Evolutionary conservation across 495 filamentous ascomycete genomes (phyloP), one percentile per base, ranked within the genome.

Genomic region (Lasiosphaeria ovina): DNA sequence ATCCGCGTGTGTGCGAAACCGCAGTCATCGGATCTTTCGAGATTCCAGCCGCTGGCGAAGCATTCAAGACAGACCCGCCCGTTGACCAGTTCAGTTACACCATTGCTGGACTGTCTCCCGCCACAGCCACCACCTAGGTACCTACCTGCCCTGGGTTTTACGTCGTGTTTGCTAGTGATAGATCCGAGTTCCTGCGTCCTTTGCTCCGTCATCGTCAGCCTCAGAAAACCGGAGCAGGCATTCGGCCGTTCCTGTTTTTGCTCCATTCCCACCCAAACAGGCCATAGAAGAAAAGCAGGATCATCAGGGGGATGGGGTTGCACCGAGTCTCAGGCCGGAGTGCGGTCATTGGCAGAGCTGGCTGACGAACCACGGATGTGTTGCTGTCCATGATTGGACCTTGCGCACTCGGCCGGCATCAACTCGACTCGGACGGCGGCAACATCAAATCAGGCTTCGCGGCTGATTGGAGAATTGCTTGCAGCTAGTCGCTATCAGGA

Each of bases 391-490:
- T 66, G 52, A 66, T 66, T 69, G 61, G 54, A 34, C 48, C 51
- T 51, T 36, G 45, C 24, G 24, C 24, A 24, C 24, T 24, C 24
- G 24, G 24, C 24, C 2, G 24, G 24, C 24, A 24, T 51, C 56
- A 44, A 51, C 31, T 53, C 60, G 48, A 49, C 40, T n/a, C 40
- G 52, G 62, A 62, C 56, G 56, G 64, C 64, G 64, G 55, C 60
- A 66, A 60, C 57, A 35, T 57, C 54, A 5, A 63, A 54, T 35
- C 31, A 24, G 24, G 1, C 24, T 24, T 24, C 24, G 51, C 55
- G 35, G 33, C 52, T 64, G 62, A 67, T 67, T 67, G 65, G 65
- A 64, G 65, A 61, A 64, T 61, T 54, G 34, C 54, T 8, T 63
- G 60, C 62, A 60, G 57, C 49, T 52, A 57, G 54, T 51, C 47